Base-by-base conservation (phyloP, 169 alveolate genomes). In the Cystoisospora suis region DNA sequence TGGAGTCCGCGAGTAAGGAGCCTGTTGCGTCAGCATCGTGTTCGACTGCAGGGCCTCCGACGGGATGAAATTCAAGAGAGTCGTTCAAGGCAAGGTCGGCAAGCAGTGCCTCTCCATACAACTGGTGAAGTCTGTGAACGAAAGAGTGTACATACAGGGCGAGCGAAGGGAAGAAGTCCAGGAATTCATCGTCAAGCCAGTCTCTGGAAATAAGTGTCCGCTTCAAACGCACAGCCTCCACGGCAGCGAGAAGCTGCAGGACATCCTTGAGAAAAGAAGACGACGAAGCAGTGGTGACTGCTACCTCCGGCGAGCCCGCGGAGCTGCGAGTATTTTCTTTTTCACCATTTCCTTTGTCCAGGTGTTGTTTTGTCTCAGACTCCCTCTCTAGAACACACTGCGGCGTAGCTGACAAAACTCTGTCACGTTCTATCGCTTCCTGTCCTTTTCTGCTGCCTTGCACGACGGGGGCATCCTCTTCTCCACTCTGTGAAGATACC, bases 211-310 rank as follows among this genome's bases (percentile, higher is more conserved):
- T 44, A 27, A 44, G 45, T 20, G 34, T n/a, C 5, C 77, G 77
- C 77, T 32, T n/a, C 45, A 65, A 36, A 6, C 77, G 77, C 12
- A 65, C 45, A 36, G 77, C 77, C n/a, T 65, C 77, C 44, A 44
- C 77, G 42, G 77, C 77, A 15, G 42, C 77, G 36, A 65, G 77
- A 1, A 65, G 77, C 77, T 65, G 77, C 77, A 12, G 77, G n/a
- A n/a, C 77, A 36, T 65, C 77, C n/a, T 20, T n/a, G 45, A 20
- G 42, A 65, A 65, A 65, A 7, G 77, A 65, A 17, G 77, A 12
- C 9, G 77, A n/a, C n/a, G 42, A 15, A 1, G 42, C 44, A 12
- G 29, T 4, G 23, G 12, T 27, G 29, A 2, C 3, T 9, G 72
- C 29, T 34, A 7, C 72, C 15, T 58, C 40, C 15, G 72, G 3